Percentiles rank a stretch among this genome's conserved stretches.
Evolutionary conservation across 306 rosid species (phyloP).

Genomic region (Adenanthera pavonina): DNA sequence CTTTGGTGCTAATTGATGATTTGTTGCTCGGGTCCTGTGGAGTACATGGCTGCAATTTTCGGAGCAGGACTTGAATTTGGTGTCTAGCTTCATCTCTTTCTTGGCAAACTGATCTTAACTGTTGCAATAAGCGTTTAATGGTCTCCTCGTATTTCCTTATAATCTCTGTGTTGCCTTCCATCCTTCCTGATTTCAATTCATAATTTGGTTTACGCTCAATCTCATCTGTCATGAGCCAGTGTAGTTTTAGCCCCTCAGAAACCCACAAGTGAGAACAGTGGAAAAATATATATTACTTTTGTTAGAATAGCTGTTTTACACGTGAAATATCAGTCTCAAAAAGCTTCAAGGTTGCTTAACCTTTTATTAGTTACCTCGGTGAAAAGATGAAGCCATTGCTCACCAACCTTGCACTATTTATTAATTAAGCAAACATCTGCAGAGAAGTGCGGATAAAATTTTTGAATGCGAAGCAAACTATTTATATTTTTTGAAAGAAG

Average conservation of each 20-base stretch:
- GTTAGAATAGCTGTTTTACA: neutral
- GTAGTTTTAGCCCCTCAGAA: neutral
- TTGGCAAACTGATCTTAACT: slow-evolving; percentile 47
- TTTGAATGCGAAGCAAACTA: too few species aligned
- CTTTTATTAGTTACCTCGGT: neutral
- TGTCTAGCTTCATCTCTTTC: slow-evolving; percentile 78
- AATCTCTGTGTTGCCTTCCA: slow-evolving; percentile 40
- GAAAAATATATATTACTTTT: neutral
- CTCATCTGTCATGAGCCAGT: slow-evolving; percentile 44
- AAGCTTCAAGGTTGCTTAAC: neutral
- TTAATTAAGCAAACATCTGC: too few species aligned
- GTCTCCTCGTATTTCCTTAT: slow-evolving; percentile 52
- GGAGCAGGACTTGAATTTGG: slow-evolving; percentile 51
- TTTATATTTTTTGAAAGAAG: too few species aligned
- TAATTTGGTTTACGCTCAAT: slow-evolving; percentile 51
- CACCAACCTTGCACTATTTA: neutral
- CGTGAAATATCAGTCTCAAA: slow-evolving; percentile 21
- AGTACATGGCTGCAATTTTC: slow-evolving; percentile 35
- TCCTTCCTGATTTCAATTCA: slow-evolving; percentile 27
- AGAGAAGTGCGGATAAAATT: too few species aligned
- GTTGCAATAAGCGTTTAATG: slow-evolving; percentile 40
- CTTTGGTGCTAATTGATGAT: neutral
- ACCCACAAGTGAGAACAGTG: neutral
- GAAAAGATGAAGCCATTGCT: slow-evolving; percentile 2
- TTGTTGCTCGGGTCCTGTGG: neutral